Evolutionary conservation across 1,284 basidiomycete genomes (phyloP), one percentile per base, ranked within the genome.

Genomic region (Leccinum griseonigrum): DNA sequence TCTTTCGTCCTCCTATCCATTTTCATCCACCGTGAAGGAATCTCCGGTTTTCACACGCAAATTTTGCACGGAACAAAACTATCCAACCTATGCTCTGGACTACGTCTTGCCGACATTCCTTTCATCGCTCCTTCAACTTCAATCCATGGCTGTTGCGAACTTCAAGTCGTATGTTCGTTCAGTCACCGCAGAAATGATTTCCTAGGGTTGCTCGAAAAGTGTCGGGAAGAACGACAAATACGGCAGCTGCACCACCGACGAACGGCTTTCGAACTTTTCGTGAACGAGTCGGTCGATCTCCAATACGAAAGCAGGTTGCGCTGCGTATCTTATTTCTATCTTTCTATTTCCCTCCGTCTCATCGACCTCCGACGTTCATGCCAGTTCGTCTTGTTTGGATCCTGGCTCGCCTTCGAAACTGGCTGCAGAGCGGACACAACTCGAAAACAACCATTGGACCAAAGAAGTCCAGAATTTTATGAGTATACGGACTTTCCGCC

Each of bases 231-330:
- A 40, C 56, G 32, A 10, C 34, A 32, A 57, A 56, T 7, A 13
- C 46, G 22, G 22, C 22, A 5, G 9, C 60, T 4, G 76, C 10
- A 67, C 51, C 51, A 32, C 66, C 64, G 8, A 59, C 64, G 22
- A 69, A 59, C 38, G 57, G 59, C 3, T 60, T 76, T 14, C 71
- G 67, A 36, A 71, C 77, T 1, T 81, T 81, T 59, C 66, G 68
- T 29, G 76, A 78, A 18, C 68, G 68, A 3, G 67, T 82, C 52
- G 67, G 71, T 58, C 64, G 70, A 22, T 76, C 80, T n/a, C 66
- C 67, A n/a, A 71, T 79, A 65, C 61, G 75, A 38, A 75, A 71
- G 14, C 81, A 82, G 60, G 67, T 81, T 9, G 57, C 76, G 34
- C 80, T 81, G 56, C 51, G 80, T 66, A 26, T 56, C 9, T 26